These are phyloP conservation scores for Veloboletus limbatus DNA, from an alignment of 1,284 basidiomycete species.

Conservation along the genomic window DNA sequence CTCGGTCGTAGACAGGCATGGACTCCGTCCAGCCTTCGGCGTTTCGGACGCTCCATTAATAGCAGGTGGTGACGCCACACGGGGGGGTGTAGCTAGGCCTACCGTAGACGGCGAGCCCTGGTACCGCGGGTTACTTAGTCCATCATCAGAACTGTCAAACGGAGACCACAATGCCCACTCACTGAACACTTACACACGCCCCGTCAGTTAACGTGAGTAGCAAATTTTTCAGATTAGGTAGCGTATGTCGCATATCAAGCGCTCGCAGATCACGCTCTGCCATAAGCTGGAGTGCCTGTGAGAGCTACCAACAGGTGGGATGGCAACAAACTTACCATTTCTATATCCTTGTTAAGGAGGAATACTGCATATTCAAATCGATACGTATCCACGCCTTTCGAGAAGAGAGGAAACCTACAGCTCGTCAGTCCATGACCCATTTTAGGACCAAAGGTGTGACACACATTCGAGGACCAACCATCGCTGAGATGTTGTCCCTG, in stretches of 20 bases:
- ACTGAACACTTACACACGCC: slow-evolving; percentile 49
- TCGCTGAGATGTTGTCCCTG: slow-evolving; percentile 86
- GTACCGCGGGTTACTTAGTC: slow-evolving; percentile 17
- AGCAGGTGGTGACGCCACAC: slow-evolving; percentile 12
- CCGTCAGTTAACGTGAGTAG: slow-evolving; percentile 81
- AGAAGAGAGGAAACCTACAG: slow-evolving; percentile 88
- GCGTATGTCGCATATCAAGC: slow-evolving; percentile 91
- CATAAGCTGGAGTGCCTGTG: slow-evolving; percentile 68
- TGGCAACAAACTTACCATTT: slow-evolving; percentile 61
- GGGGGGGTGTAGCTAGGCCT: slow-evolving; percentile 29
- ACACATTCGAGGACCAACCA: slow-evolving; percentile 91
- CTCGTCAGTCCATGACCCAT: slow-evolving; percentile 11
- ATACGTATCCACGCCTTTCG: slow-evolving; percentile 92
- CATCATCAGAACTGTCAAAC: slow-evolving; percentile 17
- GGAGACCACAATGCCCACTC: slow-evolving; percentile 23
- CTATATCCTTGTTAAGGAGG: slow-evolving; percentile 95
- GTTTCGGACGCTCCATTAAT: slow-evolving; percentile 28
- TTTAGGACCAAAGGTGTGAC: slow-evolving; percentile 30
- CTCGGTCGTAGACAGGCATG: slow-evolving; percentile 24
- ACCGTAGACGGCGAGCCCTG: slow-evolving; percentile 27
- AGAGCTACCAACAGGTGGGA: slow-evolving; percentile 7
- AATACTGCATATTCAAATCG: slow-evolving; percentile 98
- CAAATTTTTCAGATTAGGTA: slow-evolving; percentile 95
- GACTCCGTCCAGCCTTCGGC: slow-evolving; percentile 36
- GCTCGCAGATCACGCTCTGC: slow-evolving; percentile 81